A percentile compares a stretch with the other conserved stretches of the same genome.
Evolutionary conservation across 2,329 filamentous ascomycete species (phyloP).

Genomic region (Aspergillus awamori): DNA sequence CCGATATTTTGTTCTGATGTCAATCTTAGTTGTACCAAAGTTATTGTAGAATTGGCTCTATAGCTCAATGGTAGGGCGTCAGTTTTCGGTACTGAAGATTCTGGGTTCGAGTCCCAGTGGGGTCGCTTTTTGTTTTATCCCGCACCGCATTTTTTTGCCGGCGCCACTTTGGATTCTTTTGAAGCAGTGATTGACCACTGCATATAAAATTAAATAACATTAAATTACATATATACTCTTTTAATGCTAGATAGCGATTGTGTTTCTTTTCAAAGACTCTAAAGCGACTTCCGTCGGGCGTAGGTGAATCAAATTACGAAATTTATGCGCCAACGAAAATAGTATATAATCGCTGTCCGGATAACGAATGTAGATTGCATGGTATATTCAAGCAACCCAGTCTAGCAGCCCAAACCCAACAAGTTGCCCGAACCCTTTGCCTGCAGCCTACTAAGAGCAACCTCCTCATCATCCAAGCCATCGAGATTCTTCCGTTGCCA

Average conservation of each 20-base stretch:
- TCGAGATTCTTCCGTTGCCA: slow-evolving; percentile 69
- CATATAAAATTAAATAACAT: too few species aligned
- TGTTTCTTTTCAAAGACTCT: too few species aligned
- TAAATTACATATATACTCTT: too few species aligned
- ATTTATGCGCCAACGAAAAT: not conserved
- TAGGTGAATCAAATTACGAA: too few species aligned
- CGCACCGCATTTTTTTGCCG: too few species aligned
- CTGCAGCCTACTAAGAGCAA: slow-evolving; percentile 13
- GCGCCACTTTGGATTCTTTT: too few species aligned
- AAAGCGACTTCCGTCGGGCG: too few species aligned
- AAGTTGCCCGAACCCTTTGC: slow-evolving; percentile 14
- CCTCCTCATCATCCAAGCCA: slow-evolving; percentile 28
- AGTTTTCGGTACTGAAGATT: slow-evolving; percentile 14
- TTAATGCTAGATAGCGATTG: too few species aligned
- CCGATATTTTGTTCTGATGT: not conserved
- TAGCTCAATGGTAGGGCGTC: slow-evolving; percentile 14
- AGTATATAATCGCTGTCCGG: not conserved
- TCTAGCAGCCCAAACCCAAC: slow-evolving; percentile 23
- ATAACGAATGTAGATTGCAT: not conserved
- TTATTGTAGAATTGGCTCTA: not conserved
- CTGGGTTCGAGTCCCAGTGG: slow-evolving; percentile 14
- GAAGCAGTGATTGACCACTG: too few species aligned
- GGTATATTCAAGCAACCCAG: not conserved
- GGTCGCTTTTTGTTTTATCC: slow-evolving; percentile 8
- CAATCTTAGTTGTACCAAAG: not conserved